A percentile compares a stretch with the other conserved stretches of the same genome.
phyloP scores from a whole-genome alignment of 1,284 basidiomycete genomes.

The Naganishia sp. region DNA sequence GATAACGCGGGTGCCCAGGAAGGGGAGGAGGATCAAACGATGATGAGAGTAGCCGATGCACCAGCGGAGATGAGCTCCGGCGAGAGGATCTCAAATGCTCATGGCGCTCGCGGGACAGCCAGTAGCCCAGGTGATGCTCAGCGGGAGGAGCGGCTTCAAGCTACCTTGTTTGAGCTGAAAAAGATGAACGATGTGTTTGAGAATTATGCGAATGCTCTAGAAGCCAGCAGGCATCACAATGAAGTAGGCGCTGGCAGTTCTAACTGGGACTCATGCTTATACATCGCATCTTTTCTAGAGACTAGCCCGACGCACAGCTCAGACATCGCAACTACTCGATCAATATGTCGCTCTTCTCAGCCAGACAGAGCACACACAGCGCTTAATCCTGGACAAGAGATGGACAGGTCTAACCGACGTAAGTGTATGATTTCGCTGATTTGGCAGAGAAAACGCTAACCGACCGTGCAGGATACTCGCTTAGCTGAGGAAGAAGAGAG shows the following conservation, averaged over 20 bases:
- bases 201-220: constrained; percentile 45
- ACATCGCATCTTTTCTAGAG: constrained; percentile 38
- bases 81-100: not conserved
- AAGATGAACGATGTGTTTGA: constrained; percentile 53
- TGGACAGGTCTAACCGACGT: constrained; percentile 52
- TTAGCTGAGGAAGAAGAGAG: constrained; percentile 36
- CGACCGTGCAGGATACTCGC: constrained; percentile 39
- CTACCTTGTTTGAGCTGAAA: constrained; percentile 48
- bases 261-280: not conserved
- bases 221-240: constrained; percentile 47
- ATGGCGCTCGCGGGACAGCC: not conserved
- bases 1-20: not conserved
- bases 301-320: constrained; percentile 45
- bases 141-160: constrained; percentile 44
- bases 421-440: constrained; percentile 31
- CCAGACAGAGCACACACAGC: constrained; percentile 50
- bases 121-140: constrained; percentile 1
- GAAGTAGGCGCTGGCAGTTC: constrained; percentile 40
- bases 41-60: not conserved
- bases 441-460: not conserved
- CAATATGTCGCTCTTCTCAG: constrained; percentile 49
- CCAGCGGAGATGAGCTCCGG: not conserved
- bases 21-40: not conserved
- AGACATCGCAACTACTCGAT: constrained; percentile 49
- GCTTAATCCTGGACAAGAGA: constrained; percentile 44